These are phyloP conservation scores for Neonectria faginata DNA, from an alignment of 2,329 filamentous ascomycete species.

Conservation along the genomic window DNA sequence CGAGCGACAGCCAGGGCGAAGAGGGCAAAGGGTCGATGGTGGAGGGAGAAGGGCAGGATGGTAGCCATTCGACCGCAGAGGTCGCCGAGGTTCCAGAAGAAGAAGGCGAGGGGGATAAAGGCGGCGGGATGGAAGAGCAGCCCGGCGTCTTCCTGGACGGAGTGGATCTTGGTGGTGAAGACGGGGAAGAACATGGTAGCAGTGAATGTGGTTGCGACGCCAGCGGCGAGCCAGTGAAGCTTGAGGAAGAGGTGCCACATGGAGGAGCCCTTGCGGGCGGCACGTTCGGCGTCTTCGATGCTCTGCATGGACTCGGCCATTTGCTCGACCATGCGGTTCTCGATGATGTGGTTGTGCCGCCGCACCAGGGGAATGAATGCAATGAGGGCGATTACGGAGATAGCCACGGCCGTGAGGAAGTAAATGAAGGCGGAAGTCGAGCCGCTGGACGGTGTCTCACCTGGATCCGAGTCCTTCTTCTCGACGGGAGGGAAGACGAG, in stretches of 20 bases:
- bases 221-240: slow-evolving; percentile 80
- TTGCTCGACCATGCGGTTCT: slow-evolving; percentile 60
- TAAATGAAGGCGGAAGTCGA: slow-evolving; percentile 82
- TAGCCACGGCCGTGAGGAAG: slow-evolving; percentile 85
- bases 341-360: slow-evolving; percentile 66
- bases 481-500: slow-evolving; percentile 63
- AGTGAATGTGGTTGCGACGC: slow-evolving; percentile 83
- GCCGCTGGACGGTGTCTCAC: slow-evolving; percentile 41
- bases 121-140: slow-evolving; percentile 76
- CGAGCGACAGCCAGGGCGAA: slow-evolving; percentile 76
- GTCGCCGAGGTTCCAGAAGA: slow-evolving; percentile 95
- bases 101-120: slow-evolving; percentile 91
- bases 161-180: slow-evolving; percentile 77
- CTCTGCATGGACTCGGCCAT: slow-evolving; percentile 64
- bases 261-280: slow-evolving; percentile 61
- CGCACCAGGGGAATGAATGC: slow-evolving; percentile 80
- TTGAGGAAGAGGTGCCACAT: slow-evolving; percentile 79
- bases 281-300: slow-evolving; percentile 65
- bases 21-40: slow-evolving; percentile 72
- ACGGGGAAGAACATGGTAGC: slow-evolving; percentile 96
- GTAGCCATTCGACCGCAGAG: slow-evolving; percentile 80
- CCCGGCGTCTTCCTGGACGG: slow-evolving; percentile 56
- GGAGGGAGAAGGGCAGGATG: slow-evolving; percentile 66
- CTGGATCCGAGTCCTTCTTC: slow-evolving; percentile 42
- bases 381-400: slow-evolving; percentile 77